A percentile compares a stretch with the other conserved stretches of the same genome.
phyloP scores from a whole-genome alignment of 345 rosid genomes.

The Microthlaspi erraticum region DNA sequence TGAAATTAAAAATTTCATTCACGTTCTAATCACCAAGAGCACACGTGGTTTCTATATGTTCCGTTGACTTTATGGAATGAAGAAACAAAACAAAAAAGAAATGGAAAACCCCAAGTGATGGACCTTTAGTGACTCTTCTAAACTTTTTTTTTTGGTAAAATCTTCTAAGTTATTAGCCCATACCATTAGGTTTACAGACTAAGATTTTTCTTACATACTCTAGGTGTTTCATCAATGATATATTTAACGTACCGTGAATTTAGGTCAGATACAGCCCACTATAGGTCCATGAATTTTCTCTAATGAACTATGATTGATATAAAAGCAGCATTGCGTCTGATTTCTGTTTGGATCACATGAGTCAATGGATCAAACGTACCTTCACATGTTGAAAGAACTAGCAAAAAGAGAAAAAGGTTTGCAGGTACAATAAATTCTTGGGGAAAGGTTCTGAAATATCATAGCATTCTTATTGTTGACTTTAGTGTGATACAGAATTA shows the following conservation, averaged over 20 bases:
- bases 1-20: constrained; percentile 26
- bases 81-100: constrained; percentile 12
- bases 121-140: constrained; percentile 1
- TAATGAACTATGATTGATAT: background rate
- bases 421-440: constrained; percentile 3
- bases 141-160: too few species aligned
- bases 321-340: background rate
- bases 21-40: constrained; percentile 22
- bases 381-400: constrained; percentile 20
- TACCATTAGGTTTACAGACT: background rate
- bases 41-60: constrained; percentile 33
- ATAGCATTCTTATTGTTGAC: background rate
- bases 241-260: background rate
- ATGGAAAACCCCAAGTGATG: constrained; percentile 3
- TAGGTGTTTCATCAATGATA: background rate
- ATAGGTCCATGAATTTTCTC: background rate
- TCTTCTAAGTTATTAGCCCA: background rate
- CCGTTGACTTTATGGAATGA: constrained; percentile 19
- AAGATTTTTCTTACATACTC: background rate
- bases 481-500: background rate
- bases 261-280: background rate
- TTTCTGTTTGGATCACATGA: constrained; percentile 7
- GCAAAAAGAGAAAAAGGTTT: background rate
- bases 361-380: constrained; percentile 6
- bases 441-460: background rate